These are phyloP conservation scores for Firmiana major DNA, from an alignment of 345 rosid genomes.

Conservation along the genomic window DNA sequence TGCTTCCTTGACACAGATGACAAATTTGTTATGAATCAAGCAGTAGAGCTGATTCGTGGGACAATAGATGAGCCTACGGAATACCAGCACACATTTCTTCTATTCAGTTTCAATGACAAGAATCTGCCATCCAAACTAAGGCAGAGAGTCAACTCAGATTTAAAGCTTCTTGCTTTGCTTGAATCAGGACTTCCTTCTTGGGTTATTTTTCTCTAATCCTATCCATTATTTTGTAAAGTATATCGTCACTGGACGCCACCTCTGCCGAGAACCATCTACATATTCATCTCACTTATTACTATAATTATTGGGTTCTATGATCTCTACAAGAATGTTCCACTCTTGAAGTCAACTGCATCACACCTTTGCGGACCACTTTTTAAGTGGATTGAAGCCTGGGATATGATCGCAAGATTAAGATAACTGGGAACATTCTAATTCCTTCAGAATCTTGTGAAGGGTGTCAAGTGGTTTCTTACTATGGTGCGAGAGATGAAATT, in stretches of 20 bases:
- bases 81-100: slow-evolving; percentile 14
- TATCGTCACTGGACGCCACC: slow-evolving; percentile 24
- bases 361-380: slow-evolving; percentile 19
- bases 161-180: slow-evolving; percentile 21
- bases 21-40: neutral
- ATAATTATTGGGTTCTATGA: slow-evolving; percentile 26
- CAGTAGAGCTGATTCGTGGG: neutral
- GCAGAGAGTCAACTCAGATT: slow-evolving; percentile 18
- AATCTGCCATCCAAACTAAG: slow-evolving; percentile 22
- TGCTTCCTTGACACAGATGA: slow-evolving; percentile 8
- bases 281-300: slow-evolving; percentile 17
- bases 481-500: neutral
- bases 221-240: slow-evolving; percentile 19
- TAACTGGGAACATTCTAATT: slow-evolving; percentile 26
- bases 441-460: slow-evolving; percentile 20
- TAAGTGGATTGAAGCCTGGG: slow-evolving; percentile 27
- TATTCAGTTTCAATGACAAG: slow-evolving; percentile 19
- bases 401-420: slow-evolving; percentile 18
- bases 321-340: slow-evolving; percentile 23
- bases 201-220: slow-evolving; percentile 28
- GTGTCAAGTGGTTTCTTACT: slow-evolving; percentile 15
- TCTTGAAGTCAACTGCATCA: slow-evolving; percentile 16
- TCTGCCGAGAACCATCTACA: slow-evolving; percentile 3
- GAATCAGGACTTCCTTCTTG: slow-evolving; percentile 25
- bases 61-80: slow-evolving; percentile 3